Base-by-base conservation (phyloP, 2,329 filamentous ascomycete genomes). In the Fusarium keratoplasticum region DNA sequence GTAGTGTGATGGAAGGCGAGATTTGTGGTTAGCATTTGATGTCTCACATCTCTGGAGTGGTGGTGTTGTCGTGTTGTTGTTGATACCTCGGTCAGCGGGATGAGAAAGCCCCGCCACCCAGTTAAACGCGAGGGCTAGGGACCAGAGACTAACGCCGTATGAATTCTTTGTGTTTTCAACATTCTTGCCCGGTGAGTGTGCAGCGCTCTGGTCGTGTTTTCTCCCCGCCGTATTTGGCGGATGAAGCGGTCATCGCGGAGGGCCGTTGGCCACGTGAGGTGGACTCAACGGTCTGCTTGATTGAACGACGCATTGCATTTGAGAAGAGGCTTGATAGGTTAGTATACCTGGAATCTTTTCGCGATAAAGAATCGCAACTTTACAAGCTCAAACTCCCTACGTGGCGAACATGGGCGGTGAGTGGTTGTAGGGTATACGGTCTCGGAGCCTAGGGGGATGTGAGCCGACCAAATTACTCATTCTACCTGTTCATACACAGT, bases 271-370 rank as follows among this genome's bases (percentile, higher is more conserved):
- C 14, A 36, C 35, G 35, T 36, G 20, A 44, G 36, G n/a, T 40
- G 5, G n/a, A 10, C 20, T 47, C 13, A 27, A 16, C 20, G 13
- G 42, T 25, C 4, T 47, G 2, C 20, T 25, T 4, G 7, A 18
- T 47, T 25, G 22, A 47, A 22, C 14, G 9, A 9, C 13, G 1
- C 20, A 14, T 25, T 16, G 6, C 1, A 25, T 13, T 27, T 25
- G 6, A 16, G n/a, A 16, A 22, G 42, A 47, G 14, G 2, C 11
- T 16, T 5, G 7, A 16, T 47, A 14, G 2, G 40, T 13, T 25
- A 16, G 6, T 10, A 2, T 1, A 2, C 14, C 4, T 14, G 7
- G 10, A 13, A 22, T 4, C 9, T 27, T 22, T 16, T 25, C 1
- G 22, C 20, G 4, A 5, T 7, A 5, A 13, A 40, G 38, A 40